Evolutionary conservation across 2,329 filamentous ascomycete species (phyloP).

Genomic region (Corynespora cassiicola): DNA sequence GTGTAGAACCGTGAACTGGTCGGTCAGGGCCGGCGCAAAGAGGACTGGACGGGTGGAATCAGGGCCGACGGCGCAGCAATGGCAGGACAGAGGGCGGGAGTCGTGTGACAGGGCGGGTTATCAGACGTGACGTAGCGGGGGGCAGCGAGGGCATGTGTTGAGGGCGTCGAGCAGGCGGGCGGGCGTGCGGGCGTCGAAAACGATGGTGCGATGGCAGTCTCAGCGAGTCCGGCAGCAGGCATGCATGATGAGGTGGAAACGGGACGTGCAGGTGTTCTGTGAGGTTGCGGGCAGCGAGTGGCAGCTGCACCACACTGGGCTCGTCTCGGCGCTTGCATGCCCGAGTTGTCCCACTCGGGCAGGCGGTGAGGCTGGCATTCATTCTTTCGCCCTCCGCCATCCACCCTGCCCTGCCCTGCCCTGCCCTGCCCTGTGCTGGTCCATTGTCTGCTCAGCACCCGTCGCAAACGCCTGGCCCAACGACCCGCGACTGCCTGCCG

Average conservation of each 20-base stretch:
- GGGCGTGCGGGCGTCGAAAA: conserved; percentile 4
- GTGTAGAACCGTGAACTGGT: conserved; percentile 5
- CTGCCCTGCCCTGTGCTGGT: no score
- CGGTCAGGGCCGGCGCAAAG: no score
- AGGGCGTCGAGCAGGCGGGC: conserved; percentile 9
- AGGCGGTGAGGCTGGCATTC: conserved; percentile 10
- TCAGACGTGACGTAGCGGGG: conserved; percentile 34
- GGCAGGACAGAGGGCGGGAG: conserved; percentile 20
- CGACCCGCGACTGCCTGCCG: not conserved
- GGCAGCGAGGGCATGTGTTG: conserved; percentile 25
- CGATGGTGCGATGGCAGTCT: conserved; percentile 2
- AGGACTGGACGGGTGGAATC: not conserved
- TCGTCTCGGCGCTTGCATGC: conserved; percentile 11
- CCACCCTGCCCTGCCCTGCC: no score
- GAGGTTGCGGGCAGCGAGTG: conserved; percentile 7
- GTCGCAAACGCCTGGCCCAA: conserved; percentile 6
- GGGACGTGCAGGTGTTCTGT: conserved; percentile 2
- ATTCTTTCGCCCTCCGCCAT: no score
- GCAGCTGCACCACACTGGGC: conserved; percentile 13
- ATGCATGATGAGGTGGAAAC: conserved; percentile 21
- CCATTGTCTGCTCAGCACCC: no score
- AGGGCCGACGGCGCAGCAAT: conserved; percentile 9
- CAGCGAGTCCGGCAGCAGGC: conserved; percentile 8
- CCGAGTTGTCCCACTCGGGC: conserved; percentile 9
- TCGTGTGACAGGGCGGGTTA: conserved; percentile 39